Evolutionary conservation across 2,329 filamentous ascomycete genomes (phyloP).

Genomic region (Verticillium nonalfalfae): DNA sequence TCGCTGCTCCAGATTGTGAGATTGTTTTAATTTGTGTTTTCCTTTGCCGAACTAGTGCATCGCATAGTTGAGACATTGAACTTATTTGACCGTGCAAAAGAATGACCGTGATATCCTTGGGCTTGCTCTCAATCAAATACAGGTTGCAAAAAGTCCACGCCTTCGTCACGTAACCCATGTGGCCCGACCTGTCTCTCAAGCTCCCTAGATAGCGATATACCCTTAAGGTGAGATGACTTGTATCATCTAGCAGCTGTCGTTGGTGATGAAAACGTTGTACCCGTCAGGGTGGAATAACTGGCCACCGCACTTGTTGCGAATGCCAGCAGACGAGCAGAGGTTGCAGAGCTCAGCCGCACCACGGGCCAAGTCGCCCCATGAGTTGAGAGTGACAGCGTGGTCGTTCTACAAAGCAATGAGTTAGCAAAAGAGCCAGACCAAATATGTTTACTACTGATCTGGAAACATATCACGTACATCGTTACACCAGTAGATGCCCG

Average conservation of each 20-base stretch:
- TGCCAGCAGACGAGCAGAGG: background rate
- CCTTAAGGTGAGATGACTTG: background rate
- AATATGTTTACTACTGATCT: too few species aligned
- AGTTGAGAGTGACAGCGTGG: background rate
- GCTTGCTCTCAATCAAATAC: background rate
- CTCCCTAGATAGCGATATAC: background rate
- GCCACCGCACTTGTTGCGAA: background rate
- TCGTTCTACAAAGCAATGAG: background rate
- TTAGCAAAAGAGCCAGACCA: background rate
- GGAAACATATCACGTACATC: background rate
- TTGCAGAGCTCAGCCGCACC: background rate
- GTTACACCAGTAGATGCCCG: background rate
- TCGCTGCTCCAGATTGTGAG: too few species aligned
- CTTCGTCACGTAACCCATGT: too few species aligned
- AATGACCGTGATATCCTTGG: too few species aligned
- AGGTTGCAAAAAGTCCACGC: background rate
- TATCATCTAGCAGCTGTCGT: background rate
- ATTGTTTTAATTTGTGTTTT: too few species aligned
- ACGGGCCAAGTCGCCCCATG: background rate
- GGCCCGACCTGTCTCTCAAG: too few species aligned
- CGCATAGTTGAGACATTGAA: too few species aligned
- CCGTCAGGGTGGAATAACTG: background rate
- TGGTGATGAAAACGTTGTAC: background rate
- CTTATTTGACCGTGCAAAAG: too few species aligned
- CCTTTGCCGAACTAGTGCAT: too few species aligned